Evolutionary conservation across 2,329 filamentous ascomycete species (phyloP).

Genomic region (Aspergillus sp.): DNA sequence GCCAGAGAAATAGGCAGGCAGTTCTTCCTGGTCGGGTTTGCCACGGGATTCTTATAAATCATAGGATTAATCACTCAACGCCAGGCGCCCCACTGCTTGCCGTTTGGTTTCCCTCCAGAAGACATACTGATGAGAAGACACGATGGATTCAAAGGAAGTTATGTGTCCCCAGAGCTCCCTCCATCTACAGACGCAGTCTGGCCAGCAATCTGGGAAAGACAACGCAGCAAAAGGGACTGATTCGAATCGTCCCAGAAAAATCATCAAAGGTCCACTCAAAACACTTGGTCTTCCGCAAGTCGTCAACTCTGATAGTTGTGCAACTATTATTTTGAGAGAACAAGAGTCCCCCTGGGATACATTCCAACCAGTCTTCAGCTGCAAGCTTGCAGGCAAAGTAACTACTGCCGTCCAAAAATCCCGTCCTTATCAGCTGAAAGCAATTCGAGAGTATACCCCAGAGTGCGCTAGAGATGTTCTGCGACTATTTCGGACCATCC

Average conservation of each 20-base stretch:
- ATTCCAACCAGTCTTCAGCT: conserved; percentile 21
- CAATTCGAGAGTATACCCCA: not conserved
- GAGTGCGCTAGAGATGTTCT: not conserved
- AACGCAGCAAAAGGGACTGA: not conserved
- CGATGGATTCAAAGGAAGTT: not conserved
- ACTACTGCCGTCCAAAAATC: conserved; percentile 11
- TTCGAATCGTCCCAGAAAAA: not conserved
- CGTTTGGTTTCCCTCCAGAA: not conserved
- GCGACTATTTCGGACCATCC: not conserved
- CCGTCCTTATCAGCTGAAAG: not conserved
- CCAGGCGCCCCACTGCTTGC: not conserved
- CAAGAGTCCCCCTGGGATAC: conserved; percentile 24
- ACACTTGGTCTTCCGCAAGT: conserved; percentile 2
- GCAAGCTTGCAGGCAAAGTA: conserved; percentile 19
- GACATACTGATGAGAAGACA: not conserved
- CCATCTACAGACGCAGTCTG: not conserved
- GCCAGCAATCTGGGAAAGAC: not conserved
- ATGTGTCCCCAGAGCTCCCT: not conserved
- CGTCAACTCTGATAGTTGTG: conserved; percentile 3
- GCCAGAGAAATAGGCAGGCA: not conserved
- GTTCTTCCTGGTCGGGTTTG: not conserved
- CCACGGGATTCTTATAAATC: not conserved
- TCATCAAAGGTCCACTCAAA: not conserved
- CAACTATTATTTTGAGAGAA: conserved; percentile 8
- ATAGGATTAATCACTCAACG: not conserved